These are phyloP conservation scores for Gossypium gossypioides DNA, from an alignment of 441 rosid genomes.

Conservation along the genomic window DNA sequence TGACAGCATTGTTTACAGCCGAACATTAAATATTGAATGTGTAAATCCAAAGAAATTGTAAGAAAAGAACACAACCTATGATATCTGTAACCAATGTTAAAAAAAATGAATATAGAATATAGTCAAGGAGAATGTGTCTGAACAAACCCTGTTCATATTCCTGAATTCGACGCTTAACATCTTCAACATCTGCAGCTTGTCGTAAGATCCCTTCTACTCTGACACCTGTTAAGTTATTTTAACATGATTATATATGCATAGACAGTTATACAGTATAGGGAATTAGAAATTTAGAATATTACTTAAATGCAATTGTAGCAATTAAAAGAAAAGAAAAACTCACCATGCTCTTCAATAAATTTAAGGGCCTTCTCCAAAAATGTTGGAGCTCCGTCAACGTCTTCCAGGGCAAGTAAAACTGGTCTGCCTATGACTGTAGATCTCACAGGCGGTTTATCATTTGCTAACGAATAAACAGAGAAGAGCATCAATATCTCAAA, in stretches of 20 bases:
- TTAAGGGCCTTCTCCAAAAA: conserved; percentile 95
- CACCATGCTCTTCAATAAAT: conserved; percentile 86
- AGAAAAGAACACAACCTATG: background rate
- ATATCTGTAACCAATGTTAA: background rate
- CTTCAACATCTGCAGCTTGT: conserved; percentile 98
- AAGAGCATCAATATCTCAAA: conserved; percentile 15
- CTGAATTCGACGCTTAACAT: conserved; percentile 77
- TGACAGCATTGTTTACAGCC: background rate
- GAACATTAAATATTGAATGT: background rate
- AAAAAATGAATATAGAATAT: background rate
- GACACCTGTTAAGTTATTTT: conserved; percentile 48
- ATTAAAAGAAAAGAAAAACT: conserved; percentile 22
- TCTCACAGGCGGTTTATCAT: conserved; percentile 47
- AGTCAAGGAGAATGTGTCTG: background rate
- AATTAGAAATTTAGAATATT: background rate
- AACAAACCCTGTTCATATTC: conserved; percentile 89
- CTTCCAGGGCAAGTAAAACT: conserved; percentile 86
- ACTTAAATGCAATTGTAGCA: conserved; percentile 2
- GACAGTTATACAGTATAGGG: background rate
- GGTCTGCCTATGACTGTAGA: conserved; percentile 72
- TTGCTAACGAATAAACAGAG: conserved; percentile 31
- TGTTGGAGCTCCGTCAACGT: conserved; percentile 94
- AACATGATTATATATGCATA: conserved; percentile 10
- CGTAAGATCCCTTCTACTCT: conserved; percentile 90
- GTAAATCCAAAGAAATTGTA: background rate